Base-by-base conservation (phyloP, 2,329 filamentous ascomycete genomes). In the Xylariaceae sp. region DNA sequence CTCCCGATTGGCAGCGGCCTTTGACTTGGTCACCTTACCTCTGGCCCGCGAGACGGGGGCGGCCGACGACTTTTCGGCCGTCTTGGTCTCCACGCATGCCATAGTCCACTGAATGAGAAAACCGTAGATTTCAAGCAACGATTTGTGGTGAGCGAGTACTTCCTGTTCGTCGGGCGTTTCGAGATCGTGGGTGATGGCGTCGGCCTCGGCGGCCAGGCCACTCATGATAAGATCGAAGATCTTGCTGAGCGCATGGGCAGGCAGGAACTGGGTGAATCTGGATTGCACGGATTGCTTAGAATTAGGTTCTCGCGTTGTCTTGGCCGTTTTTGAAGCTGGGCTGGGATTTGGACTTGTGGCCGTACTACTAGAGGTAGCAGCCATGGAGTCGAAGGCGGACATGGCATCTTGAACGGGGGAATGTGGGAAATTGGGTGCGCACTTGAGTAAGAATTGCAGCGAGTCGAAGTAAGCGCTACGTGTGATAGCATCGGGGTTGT, bases 101-200 rank as follows among this genome's bases (percentile, higher is more conserved):
- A 97, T 87, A 5, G 90, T 89, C 95, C 94, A 99, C 71, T 96
- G 91, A 47, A 99, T 75, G 8, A 99, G 77, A 67, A 96, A 99
- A 35, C 87, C 92, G 69, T 95, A 97, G 67, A 95, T 88, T 70
- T 99, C 94, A 61, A 99, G 80, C 1, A 96, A 79, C 62, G 88
- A 85, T 72, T 96, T 96, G 75, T 99, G 92, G 65, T 95, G 86
- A 40, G 86, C 80, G 46, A 95, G 77, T 6, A 87, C 80, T 66
- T 95, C 91, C 71, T 96, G 91, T 68, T 97, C 92, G 71, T 97
- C 92, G 43, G 76, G 73, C 41, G 84, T 86, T 67, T 96, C 91
- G 69, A 95, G 81, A 67, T 96, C 91, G 70, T 88, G 82, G 70
- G 95, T 83, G 47, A 92, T 85, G 54, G 86, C 80, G 65, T 97